phyloP scores from a whole-genome alignment of 2,329 filamentous ascomycete genomes.

The Aspergillus fischeri region DNA sequence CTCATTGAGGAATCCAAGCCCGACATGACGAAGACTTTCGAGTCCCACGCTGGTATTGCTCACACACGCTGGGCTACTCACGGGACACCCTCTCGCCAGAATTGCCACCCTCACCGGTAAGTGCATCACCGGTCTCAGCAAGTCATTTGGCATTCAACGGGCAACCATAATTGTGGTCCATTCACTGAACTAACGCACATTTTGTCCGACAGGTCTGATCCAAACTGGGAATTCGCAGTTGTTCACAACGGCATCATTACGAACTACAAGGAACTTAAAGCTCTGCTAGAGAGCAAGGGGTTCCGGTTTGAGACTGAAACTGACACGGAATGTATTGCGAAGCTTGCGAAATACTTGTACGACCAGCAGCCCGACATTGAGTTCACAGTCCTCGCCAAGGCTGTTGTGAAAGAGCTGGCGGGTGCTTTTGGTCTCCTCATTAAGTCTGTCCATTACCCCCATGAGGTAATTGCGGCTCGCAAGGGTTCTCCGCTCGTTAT shows the following conservation, averaged over 20 bases:
- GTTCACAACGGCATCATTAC: conserved; percentile 99
- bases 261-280: conserved; percentile 99
- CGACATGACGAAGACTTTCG: conserved; percentile 88
- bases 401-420: conserved; percentile 96
- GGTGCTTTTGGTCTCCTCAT: conserved; percentile 95
- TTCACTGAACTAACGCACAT: not conserved
- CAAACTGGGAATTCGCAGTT: conserved; percentile 91
- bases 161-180: not conserved
- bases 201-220: conserved; percentile 66
- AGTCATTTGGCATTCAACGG: not conserved
- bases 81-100: conserved; percentile 84
- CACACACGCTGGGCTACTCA: conserved; percentile 99
- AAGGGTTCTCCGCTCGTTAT: conserved; percentile 98
- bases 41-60: conserved; percentile 96
- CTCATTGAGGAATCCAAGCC: conserved; percentile 80
- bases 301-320: conserved; percentile 99
- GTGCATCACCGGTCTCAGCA: conserved; percentile 22
- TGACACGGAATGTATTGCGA: conserved; percentile 98
- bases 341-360: conserved; percentile 97
- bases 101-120: conserved; percentile 98
- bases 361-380: conserved; percentile 90
- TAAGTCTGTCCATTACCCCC: conserved; percentile 97
- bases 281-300: conserved; percentile 85
- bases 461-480: conserved; percentile 94
- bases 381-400: conserved; percentile 95